These are phyloP conservation scores for Sclerospora graminicola DNA, from an alignment of 352 stramenopile species.

Conservation along the genomic window DNA sequence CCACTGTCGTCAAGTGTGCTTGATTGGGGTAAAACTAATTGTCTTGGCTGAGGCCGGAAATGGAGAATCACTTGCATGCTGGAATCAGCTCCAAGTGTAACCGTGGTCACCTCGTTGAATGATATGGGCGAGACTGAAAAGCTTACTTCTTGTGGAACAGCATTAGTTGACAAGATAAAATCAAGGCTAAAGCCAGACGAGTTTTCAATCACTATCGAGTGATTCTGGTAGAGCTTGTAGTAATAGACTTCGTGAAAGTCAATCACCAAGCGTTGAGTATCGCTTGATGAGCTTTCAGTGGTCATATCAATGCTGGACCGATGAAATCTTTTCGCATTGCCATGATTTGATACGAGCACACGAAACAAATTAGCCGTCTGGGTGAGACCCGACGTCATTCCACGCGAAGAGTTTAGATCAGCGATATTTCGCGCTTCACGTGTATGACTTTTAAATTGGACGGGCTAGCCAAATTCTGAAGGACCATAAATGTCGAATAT, in stretches of 20 bases:
- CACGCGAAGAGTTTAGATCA: conserved; percentile 72
- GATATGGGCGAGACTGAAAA: conserved; percentile 80
- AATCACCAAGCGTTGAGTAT: too few relatives aligned
- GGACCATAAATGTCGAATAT: conserved; percentile 79
- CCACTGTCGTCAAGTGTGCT: conserved; percentile 7
- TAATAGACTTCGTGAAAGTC: too few relatives aligned
- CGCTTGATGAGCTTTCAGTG: too few relatives aligned
- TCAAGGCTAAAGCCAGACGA: conserved; percentile 76
- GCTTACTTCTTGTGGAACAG: conserved; percentile 62
- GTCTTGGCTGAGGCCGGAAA: conserved; percentile 63
- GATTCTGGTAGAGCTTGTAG: too few relatives aligned
- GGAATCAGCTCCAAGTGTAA: conserved; percentile 47
- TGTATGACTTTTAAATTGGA: conserved; percentile 83
- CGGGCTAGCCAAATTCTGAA: conserved; percentile 76
- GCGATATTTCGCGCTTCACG: conserved; percentile 79
- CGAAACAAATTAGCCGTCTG: too few relatives aligned
- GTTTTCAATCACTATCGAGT: too few relatives aligned
- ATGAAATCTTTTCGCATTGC: too few relatives aligned
- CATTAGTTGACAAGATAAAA: conserved; percentile 82
- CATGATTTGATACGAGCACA: too few relatives aligned
- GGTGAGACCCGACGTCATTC: too few relatives aligned
- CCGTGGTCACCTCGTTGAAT: too few relatives aligned
- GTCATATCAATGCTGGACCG: too few relatives aligned
- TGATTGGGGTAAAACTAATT: conserved; percentile 6
- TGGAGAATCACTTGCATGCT: conserved; percentile 81